Base-by-base conservation (phyloP, 345 rosid species). In the Populus euphratica region DNA sequence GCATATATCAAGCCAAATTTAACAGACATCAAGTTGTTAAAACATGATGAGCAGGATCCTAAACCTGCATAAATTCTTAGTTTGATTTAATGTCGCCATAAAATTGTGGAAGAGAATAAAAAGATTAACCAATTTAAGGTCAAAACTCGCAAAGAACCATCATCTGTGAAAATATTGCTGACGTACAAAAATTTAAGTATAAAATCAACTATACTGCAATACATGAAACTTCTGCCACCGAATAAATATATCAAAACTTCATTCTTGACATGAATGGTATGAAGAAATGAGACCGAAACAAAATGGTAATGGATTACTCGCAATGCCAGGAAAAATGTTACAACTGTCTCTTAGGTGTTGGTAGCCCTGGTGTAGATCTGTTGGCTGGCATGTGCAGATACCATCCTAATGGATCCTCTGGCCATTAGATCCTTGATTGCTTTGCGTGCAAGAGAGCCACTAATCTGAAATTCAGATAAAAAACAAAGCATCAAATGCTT, bases 391-490 rank as follows among this genome's bases (percentile, higher is more conserved):
- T 90, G 90, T 8, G 90, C 77, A 27, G 90, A 80, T 0, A 92
- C 85, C 92, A 89, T 92, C 85, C 97, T 87, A 75, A 89, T 83
- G 47, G 86, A 81, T 52, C 94, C 94, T 79, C 87, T 90, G 0
- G 94, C 97, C 97, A 86, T 87, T 75, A 90, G 85, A 71, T 92
- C 96, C 88, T 84, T 85, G 72, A 90, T 92, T 8, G 92, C 96
- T 76, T 78, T 84, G 66, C 90, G 80, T 36, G 96, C 96, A 70
- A 90, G 86, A 1, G 91, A 92, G 8, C 97, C 90, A 18, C 49
- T 89, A 0, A 90, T 82, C 90, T 91, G 79, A 35, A 39, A 50
- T 16, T 18, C 33, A 63, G 44, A 1, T 18, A 65, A 3, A 11
- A 29, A 65, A 35, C 9, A 35, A 31, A 4, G 27, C 63, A 1